Evolutionary conservation across 2,329 filamentous ascomycete species (phyloP).

Genomic region (Parafenestella ontariensis): DNA sequence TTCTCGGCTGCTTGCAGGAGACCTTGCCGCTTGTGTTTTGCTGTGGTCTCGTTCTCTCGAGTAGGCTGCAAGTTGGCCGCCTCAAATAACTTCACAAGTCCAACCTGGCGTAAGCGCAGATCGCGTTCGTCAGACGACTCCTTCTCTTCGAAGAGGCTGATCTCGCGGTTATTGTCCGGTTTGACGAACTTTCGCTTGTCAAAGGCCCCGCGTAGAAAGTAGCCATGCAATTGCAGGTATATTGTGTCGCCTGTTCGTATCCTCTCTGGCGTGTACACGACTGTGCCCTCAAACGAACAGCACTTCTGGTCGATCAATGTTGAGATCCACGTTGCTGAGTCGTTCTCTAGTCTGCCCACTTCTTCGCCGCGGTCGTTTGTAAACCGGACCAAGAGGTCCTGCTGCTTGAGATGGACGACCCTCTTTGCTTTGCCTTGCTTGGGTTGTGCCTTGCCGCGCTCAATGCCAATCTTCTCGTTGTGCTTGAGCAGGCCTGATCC

Average conservation of each 20-base stretch:
- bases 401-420: constrained; percentile 67
- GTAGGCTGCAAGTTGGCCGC: constrained; percentile 85
- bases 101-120: constrained; percentile 83
- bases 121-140: constrained; percentile 87
- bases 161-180: constrained; percentile 72
- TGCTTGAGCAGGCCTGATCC: constrained; percentile 77
- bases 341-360: constrained; percentile 84
- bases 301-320: constrained; percentile 88
- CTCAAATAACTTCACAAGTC: constrained; percentile 85
- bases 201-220: constrained; percentile 77
- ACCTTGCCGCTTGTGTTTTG: constrained; percentile 81
- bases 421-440: constrained; percentile 48
- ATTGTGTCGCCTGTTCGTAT: constrained; percentile 91
- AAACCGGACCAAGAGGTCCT: constrained; percentile 91
- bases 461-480: constrained; percentile 83
- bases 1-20: constrained; percentile 87
- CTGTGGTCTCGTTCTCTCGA: constrained; percentile 73
- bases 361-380: constrained; percentile 81
- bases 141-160: constrained; percentile 79
- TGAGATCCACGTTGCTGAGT: constrained; percentile 90
- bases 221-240: constrained; percentile 87
- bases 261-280: constrained; percentile 86
- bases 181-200: constrained; percentile 67
- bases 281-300: constrained; percentile 84
- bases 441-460: constrained; percentile 78